phyloP scores from a whole-genome alignment of 2,329 filamentous ascomycete genomes.

The Aspergillus bombycis region DNA sequence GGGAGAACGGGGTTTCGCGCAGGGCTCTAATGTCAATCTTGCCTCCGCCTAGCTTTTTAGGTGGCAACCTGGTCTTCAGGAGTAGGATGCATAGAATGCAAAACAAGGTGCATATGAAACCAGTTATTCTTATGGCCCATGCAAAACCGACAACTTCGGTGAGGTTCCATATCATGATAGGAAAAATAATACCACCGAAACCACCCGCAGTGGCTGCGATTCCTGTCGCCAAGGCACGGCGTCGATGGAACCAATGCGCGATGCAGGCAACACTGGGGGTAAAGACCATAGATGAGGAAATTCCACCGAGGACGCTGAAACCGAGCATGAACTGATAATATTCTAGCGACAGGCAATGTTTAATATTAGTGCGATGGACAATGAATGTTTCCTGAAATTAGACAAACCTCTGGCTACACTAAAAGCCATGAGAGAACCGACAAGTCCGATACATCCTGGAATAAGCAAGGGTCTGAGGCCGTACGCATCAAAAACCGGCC shows the following conservation, averaged over 20 bases:
- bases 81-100: background rate
- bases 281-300: background rate
- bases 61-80: background rate
- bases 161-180: constrained; percentile 3
- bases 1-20: background rate
- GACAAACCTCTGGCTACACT: background rate
- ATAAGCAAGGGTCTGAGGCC: background rate
- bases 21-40: background rate
- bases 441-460: background rate
- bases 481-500: background rate
- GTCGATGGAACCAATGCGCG: background rate
- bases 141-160: background rate
- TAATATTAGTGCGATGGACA: background rate
- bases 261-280: background rate
- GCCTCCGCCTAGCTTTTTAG: background rate
- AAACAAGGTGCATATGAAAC: background rate
- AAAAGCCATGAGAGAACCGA: background rate
- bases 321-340: background rate
- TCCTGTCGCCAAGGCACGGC: constrained; percentile 2
- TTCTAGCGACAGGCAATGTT: background rate
- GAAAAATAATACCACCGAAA: background rate
- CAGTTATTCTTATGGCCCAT: background rate
- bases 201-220: constrained; percentile 2
- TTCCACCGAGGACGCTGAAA: constrained; percentile 5
- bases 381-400: too few species aligned